These are phyloP conservation scores for Andrographis paniculata DNA, from an alignment of 305 asterid genomes.

Conservation along the genomic window DNA sequence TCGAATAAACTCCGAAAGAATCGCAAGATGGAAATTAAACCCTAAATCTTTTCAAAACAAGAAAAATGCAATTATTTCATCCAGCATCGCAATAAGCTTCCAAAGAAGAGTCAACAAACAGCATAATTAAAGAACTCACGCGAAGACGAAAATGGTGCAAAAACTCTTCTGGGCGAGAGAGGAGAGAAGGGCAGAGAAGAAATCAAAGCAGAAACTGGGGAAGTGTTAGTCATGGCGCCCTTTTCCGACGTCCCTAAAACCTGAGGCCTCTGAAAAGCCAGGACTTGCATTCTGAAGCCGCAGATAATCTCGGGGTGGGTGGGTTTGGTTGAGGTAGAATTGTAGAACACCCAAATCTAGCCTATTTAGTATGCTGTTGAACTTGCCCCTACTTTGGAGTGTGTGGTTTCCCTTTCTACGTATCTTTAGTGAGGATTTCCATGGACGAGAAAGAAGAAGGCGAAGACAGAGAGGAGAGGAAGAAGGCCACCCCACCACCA, in stretches of 20 bases:
- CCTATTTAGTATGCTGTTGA: too few relatives aligned
- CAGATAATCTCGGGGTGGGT: not conserved
- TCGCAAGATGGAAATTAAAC: too few relatives aligned
- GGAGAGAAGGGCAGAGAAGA: conserved; percentile 18
- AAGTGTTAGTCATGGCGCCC: not conserved
- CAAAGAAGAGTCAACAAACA: not conserved
- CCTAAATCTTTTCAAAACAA: too few relatives aligned
- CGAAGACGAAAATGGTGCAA: conserved; percentile 1
- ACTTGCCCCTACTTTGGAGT: too few relatives aligned
- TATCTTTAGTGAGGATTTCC: not conserved
- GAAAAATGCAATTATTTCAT: too few relatives aligned
- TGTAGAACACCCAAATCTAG: too few relatives aligned
- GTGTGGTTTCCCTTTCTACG: too few relatives aligned
- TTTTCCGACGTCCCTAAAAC: not conserved
- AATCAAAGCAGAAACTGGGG: conserved; percentile 1
- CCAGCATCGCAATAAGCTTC: too few relatives aligned
- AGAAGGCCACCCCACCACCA: too few relatives aligned
- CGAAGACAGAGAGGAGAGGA: too few relatives aligned
- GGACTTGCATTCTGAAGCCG: not conserved
- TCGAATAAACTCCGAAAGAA: too few relatives aligned
- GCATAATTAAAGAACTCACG: conserved; percentile 1
- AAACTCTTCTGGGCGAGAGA: conserved; percentile 5
- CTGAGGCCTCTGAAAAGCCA: not conserved
- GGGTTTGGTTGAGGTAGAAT: too few relatives aligned
- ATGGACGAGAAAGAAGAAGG: not conserved